Evolutionary conservation across 345 rosid genomes (phyloP), one percentile per base, ranked within the genome.

Genomic region (Linum tenue): DNA sequence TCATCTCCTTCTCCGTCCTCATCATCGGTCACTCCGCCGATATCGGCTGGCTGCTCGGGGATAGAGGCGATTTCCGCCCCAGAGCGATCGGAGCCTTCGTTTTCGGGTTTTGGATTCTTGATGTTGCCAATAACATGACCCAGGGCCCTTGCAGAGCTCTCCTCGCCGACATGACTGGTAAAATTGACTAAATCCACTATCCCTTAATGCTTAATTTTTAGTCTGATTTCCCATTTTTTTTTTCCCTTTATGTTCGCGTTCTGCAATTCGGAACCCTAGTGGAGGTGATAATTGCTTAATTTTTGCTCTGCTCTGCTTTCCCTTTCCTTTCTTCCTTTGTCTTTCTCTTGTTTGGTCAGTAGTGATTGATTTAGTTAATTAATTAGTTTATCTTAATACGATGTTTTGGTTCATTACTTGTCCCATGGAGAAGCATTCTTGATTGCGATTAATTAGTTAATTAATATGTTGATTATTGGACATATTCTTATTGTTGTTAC

Each of bases 91-190:
- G 67, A 12, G 85, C 73, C 14, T 90, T 90, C 55, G 81, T 94
- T 41, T 76, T 94, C 35, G 99, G 97, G 65, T 94, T 94, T 73
- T 94, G 97, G 96, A 85, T 88, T 51, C 89, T 94, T 39, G 95
- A 94, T 72, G 81, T 90, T 2, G 97, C 97, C 43, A 94, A 94
- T 74, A 94, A 94, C 56, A 79, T 81, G 87, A 94, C 97, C 74
- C 97, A 90, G 55, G 99, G 97, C 58, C 96, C 96, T 43, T 90
- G 97, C 65, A 73, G 97, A 79, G 99, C 99, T 73, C 85, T 94
- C 53, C 96, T 94, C 2, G 97, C 91, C 14, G 96, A 91, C 83
- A 95, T 94, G 62, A 91, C 97, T 55, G 97, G 96, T 92, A 78
- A 71, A 65, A 65, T 16, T 69, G 31, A 22, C 31, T 22, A 22